phyloP scores from a whole-genome alignment of 371 early-diverging fungal genomes.

The Rhizopus stolonifer region DNA sequence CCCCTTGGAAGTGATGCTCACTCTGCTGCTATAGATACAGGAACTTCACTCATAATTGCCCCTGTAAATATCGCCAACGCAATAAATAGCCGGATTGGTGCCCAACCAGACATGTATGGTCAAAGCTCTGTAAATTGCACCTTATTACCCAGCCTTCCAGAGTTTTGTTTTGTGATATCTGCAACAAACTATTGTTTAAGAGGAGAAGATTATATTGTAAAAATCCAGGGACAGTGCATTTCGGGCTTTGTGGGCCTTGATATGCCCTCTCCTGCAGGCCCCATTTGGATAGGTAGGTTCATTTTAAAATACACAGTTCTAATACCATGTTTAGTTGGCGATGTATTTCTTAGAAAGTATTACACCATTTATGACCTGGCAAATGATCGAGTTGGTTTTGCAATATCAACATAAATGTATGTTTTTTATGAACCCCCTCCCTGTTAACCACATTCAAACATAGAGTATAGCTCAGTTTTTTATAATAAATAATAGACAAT shows the following conservation, averaged over 20 bases:
- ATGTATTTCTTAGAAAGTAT: slow-evolving; percentile 89
- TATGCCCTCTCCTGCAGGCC: slow-evolving; percentile 64
- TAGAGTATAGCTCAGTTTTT: too few species aligned
- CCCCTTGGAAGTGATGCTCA: slow-evolving; percentile 51
- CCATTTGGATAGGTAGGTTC: slow-evolving; percentile 36
- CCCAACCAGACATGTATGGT: slow-evolving; percentile 84
- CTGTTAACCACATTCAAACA: too few species aligned
- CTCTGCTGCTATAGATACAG: slow-evolving; percentile 83
- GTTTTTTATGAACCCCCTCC: too few species aligned
- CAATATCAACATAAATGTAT: slow-evolving; percentile 26
- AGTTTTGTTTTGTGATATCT: slow-evolving; percentile 73
- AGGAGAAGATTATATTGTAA: slow-evolving; percentile 75
- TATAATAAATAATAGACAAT: too few species aligned
- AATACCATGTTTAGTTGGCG: slow-evolving; percentile 61
- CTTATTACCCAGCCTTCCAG: slow-evolving; percentile 65
- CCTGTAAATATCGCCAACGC: slow-evolving; percentile 76
- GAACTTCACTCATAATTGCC: slow-evolving; percentile 81
- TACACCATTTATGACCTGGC: slow-evolving; percentile 89
- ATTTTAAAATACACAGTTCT: background rate
- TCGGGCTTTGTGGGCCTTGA: slow-evolving; percentile 94
- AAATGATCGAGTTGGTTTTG: slow-evolving; percentile 84
- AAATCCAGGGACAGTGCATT: slow-evolving; percentile 82
- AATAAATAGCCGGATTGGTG: slow-evolving; percentile 86
- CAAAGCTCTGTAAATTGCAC: slow-evolving; percentile 84
- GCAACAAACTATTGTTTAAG: slow-evolving; percentile 62